phyloP scores from a whole-genome alignment of 768 basidiomycete species.

The Leccinellum luteum region DNA sequence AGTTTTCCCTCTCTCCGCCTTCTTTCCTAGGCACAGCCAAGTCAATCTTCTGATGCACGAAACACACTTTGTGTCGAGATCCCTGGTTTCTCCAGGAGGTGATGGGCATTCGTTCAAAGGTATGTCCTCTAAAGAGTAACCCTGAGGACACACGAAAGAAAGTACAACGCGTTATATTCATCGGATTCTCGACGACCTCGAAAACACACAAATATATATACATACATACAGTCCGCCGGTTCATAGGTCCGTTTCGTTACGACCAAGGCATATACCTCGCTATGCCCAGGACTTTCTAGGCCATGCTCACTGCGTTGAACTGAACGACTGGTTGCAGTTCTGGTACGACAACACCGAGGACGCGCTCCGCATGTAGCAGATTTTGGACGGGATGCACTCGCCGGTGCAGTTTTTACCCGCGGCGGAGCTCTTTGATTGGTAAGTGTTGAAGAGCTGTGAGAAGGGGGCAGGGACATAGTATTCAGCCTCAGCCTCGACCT shows the following conservation, averaged over 20 bases:
- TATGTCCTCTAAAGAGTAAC: neutral
- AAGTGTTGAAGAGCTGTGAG: constrained; percentile 54
- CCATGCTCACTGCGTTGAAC: constrained; percentile 45
- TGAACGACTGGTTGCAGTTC: constrained; percentile 62
- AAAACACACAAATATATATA: neutral
- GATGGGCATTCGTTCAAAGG: neutral
- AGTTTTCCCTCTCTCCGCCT: neutral
- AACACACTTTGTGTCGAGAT: no score
- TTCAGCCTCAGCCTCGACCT: neutral
- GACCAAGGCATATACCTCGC: neutral
- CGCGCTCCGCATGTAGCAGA: constrained; percentile 72
- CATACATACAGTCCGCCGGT: neutral
- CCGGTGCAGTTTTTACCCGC: constrained; percentile 51
- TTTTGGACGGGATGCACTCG: constrained; percentile 56
- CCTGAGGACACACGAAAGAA: neutral
- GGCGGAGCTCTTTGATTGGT: constrained; percentile 69
- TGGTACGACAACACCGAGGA: constrained; percentile 55
- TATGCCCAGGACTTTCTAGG: neutral
- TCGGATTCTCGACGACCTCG: neutral
- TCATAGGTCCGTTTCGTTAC: neutral
- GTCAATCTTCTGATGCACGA: no score
- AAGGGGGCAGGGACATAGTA: neutral
- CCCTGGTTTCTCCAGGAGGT: neutral
- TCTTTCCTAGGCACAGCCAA: no score
- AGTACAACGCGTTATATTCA: neutral